phyloP scores from a whole-genome alignment of 1,284 basidiomycete genomes.

The Naganishia liquefaciens region DNA sequence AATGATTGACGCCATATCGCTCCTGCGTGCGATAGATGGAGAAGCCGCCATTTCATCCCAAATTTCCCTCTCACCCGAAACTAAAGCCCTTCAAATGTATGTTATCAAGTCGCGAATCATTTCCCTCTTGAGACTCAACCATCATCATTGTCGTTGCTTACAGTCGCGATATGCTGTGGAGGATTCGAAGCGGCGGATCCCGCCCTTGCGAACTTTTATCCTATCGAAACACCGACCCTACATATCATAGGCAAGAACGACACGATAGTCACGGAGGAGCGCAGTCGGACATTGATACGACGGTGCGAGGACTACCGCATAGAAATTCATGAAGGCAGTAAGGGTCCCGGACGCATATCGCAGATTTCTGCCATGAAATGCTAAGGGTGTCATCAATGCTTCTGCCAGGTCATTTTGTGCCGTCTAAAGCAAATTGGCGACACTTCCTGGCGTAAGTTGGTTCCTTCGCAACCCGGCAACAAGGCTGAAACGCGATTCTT shows the following conservation, averaged over 20 bases:
- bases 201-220: constrained; percentile 58
- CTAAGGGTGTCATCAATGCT: neutral
- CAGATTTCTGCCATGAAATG: no score
- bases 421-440: constrained; percentile 52
- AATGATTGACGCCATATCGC: neutral
- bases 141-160: constrained; percentile 54
- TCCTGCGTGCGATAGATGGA: constrained; percentile 55
- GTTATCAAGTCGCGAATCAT: constrained; percentile 19
- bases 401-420: constrained; percentile 47
- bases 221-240: constrained; percentile 66
- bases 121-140: constrained; percentile 21
- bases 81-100: constrained; percentile 64
- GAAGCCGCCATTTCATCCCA: constrained; percentile 62
- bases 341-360: constrained; percentile 13
- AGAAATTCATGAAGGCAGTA: constrained; percentile 54
- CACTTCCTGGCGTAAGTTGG: constrained; percentile 52
- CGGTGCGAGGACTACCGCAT: constrained; percentile 57
- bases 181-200: constrained; percentile 50
- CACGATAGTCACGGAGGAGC: constrained; percentile 72
- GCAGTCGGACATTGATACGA: constrained; percentile 64
- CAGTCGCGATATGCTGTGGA: constrained; percentile 61
- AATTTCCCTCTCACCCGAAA: constrained; percentile 66
- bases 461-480: neutral
- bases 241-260: constrained; percentile 80
- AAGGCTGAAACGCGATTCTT: neutral